Conservation (phyloP, 208 protist species). For the Novymonas esmeraldas region DNA sequence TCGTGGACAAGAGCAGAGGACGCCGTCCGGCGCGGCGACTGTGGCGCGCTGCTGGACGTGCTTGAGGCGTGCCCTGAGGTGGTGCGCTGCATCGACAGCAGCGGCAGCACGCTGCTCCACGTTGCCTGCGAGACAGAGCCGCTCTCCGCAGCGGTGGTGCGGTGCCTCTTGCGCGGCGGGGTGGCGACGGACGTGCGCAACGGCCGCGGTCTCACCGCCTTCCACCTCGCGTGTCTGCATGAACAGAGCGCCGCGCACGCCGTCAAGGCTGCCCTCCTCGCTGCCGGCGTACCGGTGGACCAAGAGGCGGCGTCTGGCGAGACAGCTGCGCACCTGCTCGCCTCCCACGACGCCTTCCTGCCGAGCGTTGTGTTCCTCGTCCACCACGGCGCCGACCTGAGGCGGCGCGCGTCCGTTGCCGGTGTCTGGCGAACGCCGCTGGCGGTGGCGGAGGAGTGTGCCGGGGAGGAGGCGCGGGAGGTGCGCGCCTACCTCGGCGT, state of each 20-base stretch:
- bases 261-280: conserved; percentile 23
- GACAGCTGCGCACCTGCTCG: conserved; percentile 37
- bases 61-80: conserved; percentile 3
- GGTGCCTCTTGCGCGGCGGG: conserved; percentile 16
- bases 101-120: conserved; percentile 39
- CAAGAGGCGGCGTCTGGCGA: conserved; percentile 22
- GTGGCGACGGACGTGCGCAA: conserved; percentile 19
- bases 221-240: conserved; percentile 43
- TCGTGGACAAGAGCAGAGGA: neutral
- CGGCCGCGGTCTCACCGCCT: conserved; percentile 25
- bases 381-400: conserved; percentile 12
- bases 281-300: conserved; percentile 21
- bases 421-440: conserved; percentile 32
- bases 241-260: conserved; percentile 11
- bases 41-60: neutral
- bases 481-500: neutral
- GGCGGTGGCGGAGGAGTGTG: conserved; percentile 17
- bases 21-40: neutral
- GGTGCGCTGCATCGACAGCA: conserved; percentile 15
- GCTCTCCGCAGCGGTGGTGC: conserved; percentile 18
- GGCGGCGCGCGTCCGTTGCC: conserved; percentile 18
- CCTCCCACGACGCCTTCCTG: conserved; percentile 27
- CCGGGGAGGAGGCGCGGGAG: neutral
- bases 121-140: conserved; percentile 18
- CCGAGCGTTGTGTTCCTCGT: conserved; percentile 24